These are phyloP conservation scores for Candida glucosophila DNA, from an alignment of 1,139 yeast genomes.

Conservation along the genomic window DNA sequence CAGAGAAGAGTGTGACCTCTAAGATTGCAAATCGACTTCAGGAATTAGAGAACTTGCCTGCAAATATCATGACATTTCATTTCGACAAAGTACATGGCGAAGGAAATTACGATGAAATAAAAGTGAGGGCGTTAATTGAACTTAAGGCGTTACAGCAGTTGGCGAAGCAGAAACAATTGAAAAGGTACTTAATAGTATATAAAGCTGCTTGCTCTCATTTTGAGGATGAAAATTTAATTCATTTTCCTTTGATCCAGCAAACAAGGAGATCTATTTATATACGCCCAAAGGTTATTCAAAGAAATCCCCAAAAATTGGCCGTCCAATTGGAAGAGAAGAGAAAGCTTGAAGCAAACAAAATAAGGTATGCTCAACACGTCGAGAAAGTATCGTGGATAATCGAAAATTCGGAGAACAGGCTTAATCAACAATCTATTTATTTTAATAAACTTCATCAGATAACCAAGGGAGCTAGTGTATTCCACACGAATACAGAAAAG, in stretches of 20 bases:
- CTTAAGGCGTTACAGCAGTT: constrained; percentile 72
- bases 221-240: constrained; percentile 35
- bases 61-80: constrained; percentile 63
- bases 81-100: constrained; percentile 11
- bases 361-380: constrained; percentile 36
- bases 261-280: constrained; percentile 58
- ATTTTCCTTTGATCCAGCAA: constrained; percentile 44
- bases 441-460: constrained; percentile 11
- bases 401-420: constrained; percentile 28
- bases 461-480: constrained; percentile 37
- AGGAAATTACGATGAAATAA: constrained; percentile 39
- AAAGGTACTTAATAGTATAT: constrained; percentile 62
- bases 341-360: constrained; percentile 35
- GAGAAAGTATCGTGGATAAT: constrained; percentile 39
- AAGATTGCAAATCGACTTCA: constrained; percentile 62
- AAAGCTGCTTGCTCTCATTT: constrained; percentile 60
- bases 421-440: constrained; percentile 11
- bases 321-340: constrained; percentile 36
- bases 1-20: constrained; percentile 45
- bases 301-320: constrained; percentile 31
- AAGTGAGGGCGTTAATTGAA: constrained; percentile 67
- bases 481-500: constrained; percentile 69
- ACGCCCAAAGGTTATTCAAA: constrained; percentile 55
- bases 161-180: constrained; percentile 76
- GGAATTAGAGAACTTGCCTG: constrained; percentile 71